Evolutionary conservation across 2,329 filamentous ascomycete genomes (phyloP).

Genomic region (Fusarium sp.): DNA sequence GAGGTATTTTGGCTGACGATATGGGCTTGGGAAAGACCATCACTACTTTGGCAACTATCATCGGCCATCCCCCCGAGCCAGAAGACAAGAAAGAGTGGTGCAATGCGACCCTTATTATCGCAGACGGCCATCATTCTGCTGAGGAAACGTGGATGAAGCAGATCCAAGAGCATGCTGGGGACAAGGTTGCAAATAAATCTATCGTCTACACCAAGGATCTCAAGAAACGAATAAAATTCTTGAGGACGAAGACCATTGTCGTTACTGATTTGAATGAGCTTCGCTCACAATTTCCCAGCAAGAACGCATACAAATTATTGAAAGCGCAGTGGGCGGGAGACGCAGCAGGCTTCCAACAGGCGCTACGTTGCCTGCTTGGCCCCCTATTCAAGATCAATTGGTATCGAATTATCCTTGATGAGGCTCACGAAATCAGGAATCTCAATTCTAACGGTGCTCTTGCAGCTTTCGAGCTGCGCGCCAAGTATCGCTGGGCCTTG

Average conservation of each 20-base stretch:
- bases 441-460: conserved; percentile 43
- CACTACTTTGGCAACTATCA: conserved; percentile 78
- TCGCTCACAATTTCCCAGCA: conserved; percentile 23
- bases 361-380: conserved; percentile 58
- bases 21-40: conserved; percentile 80
- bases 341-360: conserved; percentile 40
- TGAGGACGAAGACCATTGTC: background rate
- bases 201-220: background rate
- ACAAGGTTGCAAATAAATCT: rapidly evolving
- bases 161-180: rapidly evolving
- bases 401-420: conserved; percentile 68
- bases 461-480: conserved; percentile 45
- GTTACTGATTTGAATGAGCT: background rate
- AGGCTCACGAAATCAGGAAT: conserved; percentile 70
- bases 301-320: background rate
- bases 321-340: background rate
- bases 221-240: rapidly evolving
- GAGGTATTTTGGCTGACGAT: conserved; percentile 71
- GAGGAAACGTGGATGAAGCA: background rate
- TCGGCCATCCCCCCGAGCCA: conserved; percentile 64
- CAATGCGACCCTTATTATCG: conserved; percentile 53
- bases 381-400: conserved; percentile 54
- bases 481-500: conserved; percentile 54
- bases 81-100: conserved; percentile 56
- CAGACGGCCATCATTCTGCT: background rate